A percentile compares a stretch with the other conserved stretches of the same genome.
These are phyloP conservation scores for Paecilomyces dactylethromorphus DNA, from an alignment of 2,329 filamentous ascomycete genomes.

Conservation along the genomic window DNA sequence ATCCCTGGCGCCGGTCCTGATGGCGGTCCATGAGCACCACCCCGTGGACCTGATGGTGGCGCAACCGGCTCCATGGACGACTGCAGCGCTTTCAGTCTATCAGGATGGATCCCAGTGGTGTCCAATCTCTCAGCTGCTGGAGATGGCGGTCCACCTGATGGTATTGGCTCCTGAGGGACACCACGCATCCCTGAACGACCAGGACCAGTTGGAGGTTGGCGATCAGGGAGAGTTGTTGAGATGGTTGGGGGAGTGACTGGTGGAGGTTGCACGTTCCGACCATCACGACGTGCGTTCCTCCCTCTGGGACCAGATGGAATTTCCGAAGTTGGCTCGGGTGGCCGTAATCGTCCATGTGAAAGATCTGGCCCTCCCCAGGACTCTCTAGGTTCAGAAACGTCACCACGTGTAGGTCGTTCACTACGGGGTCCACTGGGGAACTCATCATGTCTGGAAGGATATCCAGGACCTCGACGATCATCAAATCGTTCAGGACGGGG, in stretches of 20 bases:
- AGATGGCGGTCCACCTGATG: conserved; percentile 21
- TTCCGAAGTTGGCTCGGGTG: conserved; percentile 31
- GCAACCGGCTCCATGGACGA: conserved; percentile 16
- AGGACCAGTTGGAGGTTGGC: conserved; percentile 39
- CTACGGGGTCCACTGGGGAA: conserved; percentile 50
- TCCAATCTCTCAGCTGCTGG: conserved; percentile 27
- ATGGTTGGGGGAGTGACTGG: conserved; percentile 12
- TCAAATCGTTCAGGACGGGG: conserved; percentile 32
- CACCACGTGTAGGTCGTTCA: conserved; percentile 26
- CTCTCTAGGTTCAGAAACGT: conserved; percentile 31
- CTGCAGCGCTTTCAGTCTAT: conserved; percentile 43
- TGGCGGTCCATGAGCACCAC: conserved; percentile 25
- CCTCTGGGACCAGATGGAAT: conserved; percentile 51
- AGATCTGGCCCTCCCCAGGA: conserved; percentile 32
- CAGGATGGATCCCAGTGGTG: conserved; percentile 47
- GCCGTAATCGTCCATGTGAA: conserved; percentile 39
- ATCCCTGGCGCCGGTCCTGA: conserved; percentile 27
- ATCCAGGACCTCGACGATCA: conserved; percentile 25
- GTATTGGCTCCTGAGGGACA: conserved; percentile 21
- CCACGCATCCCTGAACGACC: conserved; percentile 22
- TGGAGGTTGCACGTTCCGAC: conserved; percentile 28
- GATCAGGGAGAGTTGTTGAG: conserved; percentile 23
- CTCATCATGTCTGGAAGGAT: conserved; percentile 32
- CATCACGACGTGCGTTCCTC: conserved; percentile 28
- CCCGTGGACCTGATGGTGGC: conserved; percentile 36